phyloP scores from a whole-genome alignment of 169 alveolate species.

The Miamiensis avidus region DNA sequence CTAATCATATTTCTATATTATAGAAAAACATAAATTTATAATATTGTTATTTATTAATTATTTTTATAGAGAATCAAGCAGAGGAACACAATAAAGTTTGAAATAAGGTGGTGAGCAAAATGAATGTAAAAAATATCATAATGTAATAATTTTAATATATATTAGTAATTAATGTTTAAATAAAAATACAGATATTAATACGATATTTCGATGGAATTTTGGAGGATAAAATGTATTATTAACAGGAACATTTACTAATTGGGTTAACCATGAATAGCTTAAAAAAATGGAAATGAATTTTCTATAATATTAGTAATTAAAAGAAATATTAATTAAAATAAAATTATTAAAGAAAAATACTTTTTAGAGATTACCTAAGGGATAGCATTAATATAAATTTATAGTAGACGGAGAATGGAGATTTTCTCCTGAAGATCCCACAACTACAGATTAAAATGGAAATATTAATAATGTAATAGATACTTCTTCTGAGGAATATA shows the following conservation, averaged over 20 bases:
- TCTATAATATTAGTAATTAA: conserved; percentile 41
- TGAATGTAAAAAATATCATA: no score
- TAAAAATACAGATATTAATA: conserved; percentile 46
- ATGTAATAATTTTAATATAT: no score
- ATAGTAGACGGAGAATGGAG: conserved; percentile 86
- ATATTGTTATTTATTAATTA: no score
- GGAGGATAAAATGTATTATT: conserved; percentile 71
- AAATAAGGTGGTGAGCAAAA: no score
- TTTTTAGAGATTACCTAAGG: conserved; percentile 52
- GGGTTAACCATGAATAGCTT: conserved; percentile 65
- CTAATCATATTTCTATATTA: no score
- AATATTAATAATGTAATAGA: conserved; percentile 80
- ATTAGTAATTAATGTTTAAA: no score
- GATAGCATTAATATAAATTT: conserved; percentile 70
- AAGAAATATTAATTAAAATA: conserved; percentile 23
- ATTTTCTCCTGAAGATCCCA: conserved; percentile 76
- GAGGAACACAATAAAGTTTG: no score
- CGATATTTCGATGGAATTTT: conserved; percentile 70
- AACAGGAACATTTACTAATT: conserved; percentile 72
- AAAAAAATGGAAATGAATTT: conserved; percentile 60
- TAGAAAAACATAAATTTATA: no score
- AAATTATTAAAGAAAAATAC: background rate
- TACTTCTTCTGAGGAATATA: conserved; percentile 42
- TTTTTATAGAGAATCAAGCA: no score
- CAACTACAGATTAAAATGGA: conserved; percentile 70